phyloP scores from a whole-genome alignment of 345 rosid genomes.

The Microthlaspi erraticum region DNA sequence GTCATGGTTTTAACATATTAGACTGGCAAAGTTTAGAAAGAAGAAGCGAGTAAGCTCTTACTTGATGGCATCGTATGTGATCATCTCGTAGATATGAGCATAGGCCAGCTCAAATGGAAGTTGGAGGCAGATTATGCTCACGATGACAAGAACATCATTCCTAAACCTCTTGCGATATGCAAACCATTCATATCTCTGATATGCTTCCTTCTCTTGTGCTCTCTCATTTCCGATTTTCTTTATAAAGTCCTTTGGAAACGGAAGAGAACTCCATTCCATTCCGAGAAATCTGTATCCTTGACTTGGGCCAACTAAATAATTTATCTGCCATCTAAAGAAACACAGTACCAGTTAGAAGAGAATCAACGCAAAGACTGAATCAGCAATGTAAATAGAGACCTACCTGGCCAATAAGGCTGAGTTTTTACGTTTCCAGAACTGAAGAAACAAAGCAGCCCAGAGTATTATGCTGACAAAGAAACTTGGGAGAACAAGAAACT shows the following conservation, averaged over 20 bases:
- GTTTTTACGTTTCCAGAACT: slow-evolving; percentile 97
- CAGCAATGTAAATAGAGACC: not conserved
- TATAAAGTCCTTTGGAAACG: slow-evolving; percentile 55
- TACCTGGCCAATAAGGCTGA: slow-evolving; percentile 80
- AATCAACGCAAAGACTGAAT: slow-evolving; percentile 2
- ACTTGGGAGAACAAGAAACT: slow-evolving; percentile 70
- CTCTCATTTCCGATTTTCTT: slow-evolving; percentile 55
- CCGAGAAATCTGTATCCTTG: slow-evolving; percentile 64
- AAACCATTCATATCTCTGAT: slow-evolving; percentile 89
- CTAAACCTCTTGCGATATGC: slow-evolving; percentile 76
- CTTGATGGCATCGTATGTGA: slow-evolving; percentile 63
- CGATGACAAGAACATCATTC: slow-evolving; percentile 70
- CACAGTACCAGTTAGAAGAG: slow-evolving; percentile 23
- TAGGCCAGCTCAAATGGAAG: slow-evolving; percentile 96
- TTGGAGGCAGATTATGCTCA: slow-evolving; percentile 88
- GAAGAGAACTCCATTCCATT: slow-evolving; percentile 63
- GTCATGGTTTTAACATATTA: slow-evolving; percentile 30
- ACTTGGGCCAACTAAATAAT: slow-evolving; percentile 60
- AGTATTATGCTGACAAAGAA: slow-evolving; percentile 71
- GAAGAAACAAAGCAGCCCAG: slow-evolving; percentile 91
- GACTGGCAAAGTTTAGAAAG: slow-evolving; percentile 4
- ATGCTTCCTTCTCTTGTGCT: slow-evolving; percentile 66
- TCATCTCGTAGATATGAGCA: slow-evolving; percentile 86
- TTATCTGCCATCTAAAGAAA: slow-evolving; percentile 77
- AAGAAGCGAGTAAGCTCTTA: slow-evolving; percentile 46